Conservation (phyloP, 2,329 filamentous ascomycete genomes). For the Fulvia fulva region DNA sequence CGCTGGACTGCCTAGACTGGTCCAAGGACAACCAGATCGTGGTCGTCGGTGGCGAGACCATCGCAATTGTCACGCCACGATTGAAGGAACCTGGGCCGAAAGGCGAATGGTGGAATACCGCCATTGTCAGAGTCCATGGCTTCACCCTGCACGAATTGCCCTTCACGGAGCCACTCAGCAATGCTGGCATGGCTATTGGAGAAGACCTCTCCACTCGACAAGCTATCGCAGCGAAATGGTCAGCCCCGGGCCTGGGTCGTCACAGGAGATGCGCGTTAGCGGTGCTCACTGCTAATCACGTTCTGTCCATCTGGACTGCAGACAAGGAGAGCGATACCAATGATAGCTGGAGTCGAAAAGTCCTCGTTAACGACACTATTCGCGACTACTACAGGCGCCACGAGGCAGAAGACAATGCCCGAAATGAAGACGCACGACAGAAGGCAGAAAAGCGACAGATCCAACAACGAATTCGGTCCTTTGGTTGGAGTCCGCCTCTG, state of each 20-base stretch:
- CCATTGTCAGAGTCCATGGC: conserved; percentile 46
- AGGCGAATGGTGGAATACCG: conserved; percentile 33
- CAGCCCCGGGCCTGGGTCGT: conserved; percentile 52
- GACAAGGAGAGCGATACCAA: conserved; percentile 40
- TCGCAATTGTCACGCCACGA: conserved; percentile 46
- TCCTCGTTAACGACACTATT: conserved; percentile 52
- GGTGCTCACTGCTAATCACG: conserved; percentile 54
- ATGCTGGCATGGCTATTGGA: conserved; percentile 51
- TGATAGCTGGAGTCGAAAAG: conserved; percentile 49
- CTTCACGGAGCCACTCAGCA: conserved; percentile 43
- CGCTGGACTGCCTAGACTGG: conserved; percentile 54
- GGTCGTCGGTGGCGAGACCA: conserved; percentile 52
- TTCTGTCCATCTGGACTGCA: conserved; percentile 55
- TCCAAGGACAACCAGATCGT: conserved; percentile 57
- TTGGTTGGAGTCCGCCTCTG: conserved; percentile 37
- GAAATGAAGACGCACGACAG: conserved; percentile 22
- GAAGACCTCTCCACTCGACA: conserved; percentile 55
- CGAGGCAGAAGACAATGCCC: conserved; percentile 29
- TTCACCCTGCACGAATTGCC: conserved; percentile 51
- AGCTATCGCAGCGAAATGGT: conserved; percentile 53
- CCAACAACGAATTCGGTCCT: conserved; percentile 39
- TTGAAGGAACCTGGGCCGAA: conserved; percentile 25
- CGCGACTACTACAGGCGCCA: conserved; percentile 36
- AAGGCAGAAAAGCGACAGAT: conserved; percentile 24
- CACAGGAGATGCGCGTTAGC: conserved; percentile 53